Conservation (phyloP, 306 rosid genomes). For the Rosa chinensis region DNA sequence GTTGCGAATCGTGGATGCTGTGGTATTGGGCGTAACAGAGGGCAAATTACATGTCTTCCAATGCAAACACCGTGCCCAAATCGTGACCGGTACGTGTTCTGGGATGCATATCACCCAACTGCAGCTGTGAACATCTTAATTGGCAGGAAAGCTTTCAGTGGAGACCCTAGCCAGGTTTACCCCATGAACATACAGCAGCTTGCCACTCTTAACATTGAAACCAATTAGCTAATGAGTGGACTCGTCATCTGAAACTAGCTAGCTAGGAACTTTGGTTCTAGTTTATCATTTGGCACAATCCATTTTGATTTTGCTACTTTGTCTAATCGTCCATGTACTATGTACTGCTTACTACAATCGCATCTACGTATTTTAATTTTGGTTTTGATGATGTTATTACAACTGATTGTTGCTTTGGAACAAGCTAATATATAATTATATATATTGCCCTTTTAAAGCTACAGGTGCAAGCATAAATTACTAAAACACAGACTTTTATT, state of each 20-base stretch:
- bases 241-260: neutral
- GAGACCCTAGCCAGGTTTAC: constrained; percentile 44
- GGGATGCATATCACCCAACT: constrained; percentile 98
- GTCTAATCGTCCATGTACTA: neutral
- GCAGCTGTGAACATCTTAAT: constrained; percentile 69
- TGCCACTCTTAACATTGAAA: constrained; percentile 46
- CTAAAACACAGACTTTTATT: neutral
- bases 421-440: neutral
- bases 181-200: constrained; percentile 72
- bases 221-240: neutral
- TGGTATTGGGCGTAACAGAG: constrained; percentile 85
- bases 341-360: neutral
- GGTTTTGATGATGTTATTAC: neutral
- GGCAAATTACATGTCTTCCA: constrained; percentile 90
- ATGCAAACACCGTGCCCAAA: constrained; percentile 72
- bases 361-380: neutral
- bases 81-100: constrained; percentile 65
- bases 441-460: neutral
- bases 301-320: neutral
- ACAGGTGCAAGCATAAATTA: neutral
- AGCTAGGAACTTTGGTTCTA: neutral
- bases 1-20: constrained; percentile 75
- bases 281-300: neutral
- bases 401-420: neutral
- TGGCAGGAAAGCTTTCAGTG: constrained; percentile 67